Evolutionary conservation across 495 filamentous ascomycete species (phyloP), one percentile per base, ranked within the genome.

Genomic region (Hyaloscypha variabilis): DNA sequence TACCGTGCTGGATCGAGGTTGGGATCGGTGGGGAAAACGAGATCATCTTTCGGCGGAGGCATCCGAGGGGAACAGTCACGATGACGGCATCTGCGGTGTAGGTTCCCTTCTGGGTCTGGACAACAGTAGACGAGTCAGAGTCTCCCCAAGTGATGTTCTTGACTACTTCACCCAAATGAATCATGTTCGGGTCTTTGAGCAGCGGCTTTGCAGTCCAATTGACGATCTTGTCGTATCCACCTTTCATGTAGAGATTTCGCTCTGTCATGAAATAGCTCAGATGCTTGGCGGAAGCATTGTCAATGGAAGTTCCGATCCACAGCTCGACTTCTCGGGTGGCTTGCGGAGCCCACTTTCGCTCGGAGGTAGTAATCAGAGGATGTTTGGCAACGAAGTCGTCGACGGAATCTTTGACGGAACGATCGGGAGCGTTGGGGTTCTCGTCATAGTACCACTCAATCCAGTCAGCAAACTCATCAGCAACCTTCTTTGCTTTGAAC

Each of bases 401-500:
- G 23, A 67, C 60, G 23, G 63, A 63, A 6, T 67, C 65, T 46
- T 67, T 67, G 26, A 67, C 65, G 54, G 21, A 39, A 14, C 58
- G 53, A 59, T 67, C 65, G 19, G 65, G 65, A 3, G 65, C 65
- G 26, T 59, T 31, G 11, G 65, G 65, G 34, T 67, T 52, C 26
- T 63, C 56, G 10, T 24, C 26, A 42, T 67, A 67, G 54, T 56
- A 67, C 25, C 34, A 49, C 21, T 67, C 65, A 28, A 52, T 14
- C 24, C 58, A 67, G 34, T 67, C 65, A 8, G 65, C 65, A 46
- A 67, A 67, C 52, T 67, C 65, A 46, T 67, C 65, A n/a, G 65
- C 65, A 10, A 67, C 65, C n/a, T 67, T 67, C 55, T 67, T 67
- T 23, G 65, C 65, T 25, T 67, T 67, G 60, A 67, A 67, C 54